Percentiles rank a stretch among this genome's conserved stretches.
Evolutionary conservation across 768 basidiomycete genomes (phyloP).

Genomic region (Hortiboletus flavorubellus): DNA sequence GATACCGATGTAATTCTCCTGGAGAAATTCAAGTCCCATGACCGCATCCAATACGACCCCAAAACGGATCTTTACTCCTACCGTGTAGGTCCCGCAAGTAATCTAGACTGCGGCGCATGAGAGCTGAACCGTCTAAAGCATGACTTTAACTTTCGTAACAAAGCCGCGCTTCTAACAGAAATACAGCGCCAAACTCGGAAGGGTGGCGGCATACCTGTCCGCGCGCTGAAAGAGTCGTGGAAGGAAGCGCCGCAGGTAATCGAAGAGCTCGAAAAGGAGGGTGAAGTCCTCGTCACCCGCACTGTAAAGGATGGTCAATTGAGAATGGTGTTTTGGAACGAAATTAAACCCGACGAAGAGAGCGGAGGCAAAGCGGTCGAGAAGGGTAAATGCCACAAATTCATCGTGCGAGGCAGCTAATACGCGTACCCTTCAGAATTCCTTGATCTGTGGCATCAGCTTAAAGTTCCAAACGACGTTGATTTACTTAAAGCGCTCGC

Average conservation of each 20-base stretch:
- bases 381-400: conserved; percentile 52
- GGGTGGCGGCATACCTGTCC: conserved; percentile 82
- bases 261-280: conserved; percentile 87
- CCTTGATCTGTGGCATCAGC: conserved; percentile 78
- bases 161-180: conserved; percentile 78
- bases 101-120: not conserved
- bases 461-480: conserved; percentile 83
- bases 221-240: conserved; percentile 87
- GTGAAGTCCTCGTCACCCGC: conserved; percentile 84
- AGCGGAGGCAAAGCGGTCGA: conserved; percentile 70
- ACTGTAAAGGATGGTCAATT: conserved; percentile 80
- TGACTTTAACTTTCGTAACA: conserved; percentile 82
- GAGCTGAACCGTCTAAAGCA: conserved; percentile 47
- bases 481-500: conserved; percentile 76
- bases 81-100: conserved; percentile 49
- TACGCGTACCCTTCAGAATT: conserved; percentile 56
- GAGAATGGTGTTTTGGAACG: conserved; percentile 88
- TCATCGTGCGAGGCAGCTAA: conserved; percentile 2
- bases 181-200: conserved; percentile 82
- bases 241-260: conserved; percentile 80
- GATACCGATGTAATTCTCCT: conserved; percentile 67
- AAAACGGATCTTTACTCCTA: conserved; percentile 87
- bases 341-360: conserved; percentile 75
- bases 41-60: conserved; percentile 73
- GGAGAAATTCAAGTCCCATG: conserved; percentile 80